Evolutionary conservation across 2,329 filamentous ascomycete species (phyloP).

Genomic region (Talaromyces sp.): DNA sequence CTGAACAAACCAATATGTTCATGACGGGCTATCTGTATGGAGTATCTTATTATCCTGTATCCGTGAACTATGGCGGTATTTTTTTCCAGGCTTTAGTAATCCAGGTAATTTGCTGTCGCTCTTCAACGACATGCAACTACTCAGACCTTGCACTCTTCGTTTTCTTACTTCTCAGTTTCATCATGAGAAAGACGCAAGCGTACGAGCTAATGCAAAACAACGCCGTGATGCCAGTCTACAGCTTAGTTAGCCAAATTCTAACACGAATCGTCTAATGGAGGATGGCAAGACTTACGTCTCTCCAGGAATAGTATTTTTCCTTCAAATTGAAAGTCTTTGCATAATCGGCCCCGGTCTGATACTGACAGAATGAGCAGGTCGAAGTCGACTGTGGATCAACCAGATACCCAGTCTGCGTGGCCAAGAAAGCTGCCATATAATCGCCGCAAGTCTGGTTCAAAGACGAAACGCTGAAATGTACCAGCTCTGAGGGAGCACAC

Average conservation of each 20-base stretch:
- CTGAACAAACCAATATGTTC: neutral
- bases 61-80: neutral
- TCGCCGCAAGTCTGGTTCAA: constrained; percentile 26
- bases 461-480: constrained; percentile 21
- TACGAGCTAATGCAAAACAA: constrained; percentile 41
- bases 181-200: constrained; percentile 41
- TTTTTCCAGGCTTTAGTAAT: neutral
- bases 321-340: constrained; percentile 28
- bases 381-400: constrained; percentile 22
- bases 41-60: no score
- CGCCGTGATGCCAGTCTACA: constrained; percentile 36
- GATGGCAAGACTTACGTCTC: constrained; percentile 24
- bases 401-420: constrained; percentile 23
- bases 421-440: constrained; percentile 29
- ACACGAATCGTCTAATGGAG: neutral
- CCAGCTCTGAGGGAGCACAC: constrained; percentile 28
- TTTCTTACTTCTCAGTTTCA: constrained; percentile 46
- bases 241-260: constrained; percentile 5
- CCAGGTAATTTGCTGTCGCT: neutral
- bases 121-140: constrained; percentile 7
- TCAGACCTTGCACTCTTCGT: constrained; percentile 39
- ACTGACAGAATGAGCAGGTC: constrained; percentile 26
- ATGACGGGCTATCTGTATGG: neutral
- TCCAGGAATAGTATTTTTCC: constrained; percentile 31
- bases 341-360: constrained; percentile 27